These are phyloP conservation scores for Phaffia rhodozyma DNA, from an alignment of 1,284 basidiomycete species.

Conservation along the genomic window DNA sequence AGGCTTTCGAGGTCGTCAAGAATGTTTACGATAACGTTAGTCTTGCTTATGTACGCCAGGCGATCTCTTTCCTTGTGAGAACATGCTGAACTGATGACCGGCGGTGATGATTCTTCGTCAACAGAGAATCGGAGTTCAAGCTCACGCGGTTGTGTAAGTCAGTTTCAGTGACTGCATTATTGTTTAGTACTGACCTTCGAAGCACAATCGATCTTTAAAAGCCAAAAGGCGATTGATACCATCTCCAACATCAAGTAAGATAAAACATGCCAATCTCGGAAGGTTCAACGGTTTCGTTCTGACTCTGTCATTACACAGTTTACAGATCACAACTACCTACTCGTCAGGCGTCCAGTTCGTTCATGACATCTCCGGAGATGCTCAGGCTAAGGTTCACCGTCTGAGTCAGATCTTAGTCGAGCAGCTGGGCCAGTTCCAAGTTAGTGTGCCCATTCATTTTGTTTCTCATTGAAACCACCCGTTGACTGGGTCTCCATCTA, in stretches of 20 bases:
- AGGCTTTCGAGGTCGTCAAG: conserved; percentile 3
- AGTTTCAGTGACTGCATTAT: background rate
- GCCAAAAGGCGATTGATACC: conserved; percentile 18
- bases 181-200: background rate
- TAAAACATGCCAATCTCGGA: background rate
- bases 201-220: background rate
- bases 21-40: conserved; percentile 16
- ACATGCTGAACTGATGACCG: too few species aligned
- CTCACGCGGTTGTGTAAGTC: conserved; percentile 15
- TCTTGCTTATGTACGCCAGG: background rate
- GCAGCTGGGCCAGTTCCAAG: conserved; percentile 4
- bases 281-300: background rate
- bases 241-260: conserved; percentile 11
- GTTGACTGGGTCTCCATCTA: too few species aligned
- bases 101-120: background rate
- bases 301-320: background rate
- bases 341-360: background rate
- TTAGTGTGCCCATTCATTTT: background rate
- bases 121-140: conserved; percentile 14
- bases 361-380: conserved; percentile 13
- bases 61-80: too few species aligned
- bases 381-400: conserved; percentile 12
- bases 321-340: conserved; percentile 11
- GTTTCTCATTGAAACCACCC: too few species aligned
- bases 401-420: conserved; percentile 9